Conservation (phyloP, 768 basidiomycete species). For the Hirschioporus abietinus region DNA sequence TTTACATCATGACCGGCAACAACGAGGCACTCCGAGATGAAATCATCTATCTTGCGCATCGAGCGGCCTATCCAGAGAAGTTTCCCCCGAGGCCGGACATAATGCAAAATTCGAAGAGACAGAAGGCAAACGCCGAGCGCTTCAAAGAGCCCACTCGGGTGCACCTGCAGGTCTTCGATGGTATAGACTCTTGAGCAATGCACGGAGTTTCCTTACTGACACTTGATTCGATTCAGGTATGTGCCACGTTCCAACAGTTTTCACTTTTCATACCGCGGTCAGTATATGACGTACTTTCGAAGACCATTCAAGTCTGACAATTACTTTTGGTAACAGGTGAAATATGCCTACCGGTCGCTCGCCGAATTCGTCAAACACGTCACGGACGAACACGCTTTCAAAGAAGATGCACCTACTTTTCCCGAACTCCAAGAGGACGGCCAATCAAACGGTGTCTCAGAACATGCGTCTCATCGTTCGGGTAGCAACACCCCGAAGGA, state of each 20-base stretch:
- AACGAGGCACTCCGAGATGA: constrained; percentile 93
- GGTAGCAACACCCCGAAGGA: neutral
- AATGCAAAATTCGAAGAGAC: neutral
- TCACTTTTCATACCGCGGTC: constrained; percentile 58
- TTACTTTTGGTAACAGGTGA: constrained; percentile 33
- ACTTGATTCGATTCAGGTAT: constrained; percentile 40
- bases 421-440: constrained; percentile 31
- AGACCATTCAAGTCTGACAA: constrained; percentile 4
- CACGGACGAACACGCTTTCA: constrained; percentile 31
- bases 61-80: constrained; percentile 76
- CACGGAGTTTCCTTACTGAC: neutral
- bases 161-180: constrained; percentile 92
- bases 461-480: neutral
- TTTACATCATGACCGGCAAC: constrained; percentile 80
- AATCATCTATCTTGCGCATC: constrained; percentile 87
- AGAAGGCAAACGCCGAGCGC: constrained; percentile 25
- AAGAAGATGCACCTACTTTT: constrained; percentile 40
- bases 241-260: constrained; percentile 71
- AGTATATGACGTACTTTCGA: constrained; percentile 15
- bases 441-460: neutral
- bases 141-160: constrained; percentile 62
- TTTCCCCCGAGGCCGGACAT: constrained; percentile 51
- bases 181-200: constrained; percentile 29
- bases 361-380: constrained; percentile 54
- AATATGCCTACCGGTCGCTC: constrained; percentile 54